Conservation (phyloP, 257 asterid species). For the Solanum paucissectum region DNA sequence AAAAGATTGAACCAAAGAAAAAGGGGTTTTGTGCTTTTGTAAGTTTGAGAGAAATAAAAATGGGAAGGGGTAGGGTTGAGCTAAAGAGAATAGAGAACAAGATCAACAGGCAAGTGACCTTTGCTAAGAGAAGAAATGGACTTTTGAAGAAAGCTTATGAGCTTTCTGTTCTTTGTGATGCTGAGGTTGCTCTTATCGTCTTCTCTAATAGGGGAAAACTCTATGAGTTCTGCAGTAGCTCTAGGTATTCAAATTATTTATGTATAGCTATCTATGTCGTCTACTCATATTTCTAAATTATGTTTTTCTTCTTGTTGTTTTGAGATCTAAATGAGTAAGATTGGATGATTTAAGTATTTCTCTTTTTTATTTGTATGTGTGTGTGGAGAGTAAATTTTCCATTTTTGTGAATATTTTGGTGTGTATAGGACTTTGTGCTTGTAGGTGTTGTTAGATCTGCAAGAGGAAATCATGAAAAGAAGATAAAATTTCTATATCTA, state of each 20-base stretch:
- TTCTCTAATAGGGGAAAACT: conserved; percentile 14
- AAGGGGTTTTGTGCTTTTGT: conserved; percentile 2
- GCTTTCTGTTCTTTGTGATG: conserved; percentile 13
- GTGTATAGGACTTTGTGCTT: conserved; percentile 71
- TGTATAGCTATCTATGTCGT: neutral
- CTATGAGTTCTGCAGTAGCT: conserved; percentile 10
- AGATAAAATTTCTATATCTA: conserved; percentile 45
- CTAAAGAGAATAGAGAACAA: conserved; percentile 17
- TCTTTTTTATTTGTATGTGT: conserved; percentile 7
- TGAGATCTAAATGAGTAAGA: conserved; percentile 17
- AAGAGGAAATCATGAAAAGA: conserved; percentile 81
- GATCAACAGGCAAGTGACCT: conserved; percentile 8
- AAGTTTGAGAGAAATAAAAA: neutral
- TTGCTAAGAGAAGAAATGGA: conserved; percentile 12
- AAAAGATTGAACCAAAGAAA: conserved; percentile 1
- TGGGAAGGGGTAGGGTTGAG: conserved; percentile 14
- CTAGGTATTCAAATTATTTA: neutral
- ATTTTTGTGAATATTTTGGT: conserved; percentile 60
- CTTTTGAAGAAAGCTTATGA: conserved; percentile 10
- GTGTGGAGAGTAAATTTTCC: conserved; percentile 36
- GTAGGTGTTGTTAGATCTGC: conserved; percentile 84
- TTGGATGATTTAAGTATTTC: conserved; percentile 5
- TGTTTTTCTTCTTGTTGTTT: neutral
- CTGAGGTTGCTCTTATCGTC: conserved; percentile 9
- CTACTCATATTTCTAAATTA: neutral